Evolutionary conservation across 495 filamentous ascomycete genomes (phyloP).

Genomic region (Xylaria intraflava): DNA sequence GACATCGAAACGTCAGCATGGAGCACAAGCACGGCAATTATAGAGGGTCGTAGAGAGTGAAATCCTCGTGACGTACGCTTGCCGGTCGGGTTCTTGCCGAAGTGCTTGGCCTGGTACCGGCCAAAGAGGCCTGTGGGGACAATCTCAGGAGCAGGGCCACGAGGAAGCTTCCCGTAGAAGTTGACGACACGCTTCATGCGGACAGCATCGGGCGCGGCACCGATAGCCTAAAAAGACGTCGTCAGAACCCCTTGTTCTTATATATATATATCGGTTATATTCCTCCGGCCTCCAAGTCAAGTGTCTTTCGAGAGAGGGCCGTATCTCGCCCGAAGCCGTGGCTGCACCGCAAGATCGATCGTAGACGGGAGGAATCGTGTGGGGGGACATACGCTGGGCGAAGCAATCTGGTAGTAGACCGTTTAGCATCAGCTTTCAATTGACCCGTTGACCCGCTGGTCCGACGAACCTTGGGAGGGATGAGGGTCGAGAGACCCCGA

Average conservation of each 20-base stretch:
- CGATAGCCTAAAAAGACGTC: conserved; percentile 60
- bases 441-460: conserved; percentile 1
- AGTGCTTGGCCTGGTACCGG: conserved; percentile 89
- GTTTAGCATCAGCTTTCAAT: conserved; percentile 23
- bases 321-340: not conserved
- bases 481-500: conserved; percentile 91
- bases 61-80: conserved; percentile 62
- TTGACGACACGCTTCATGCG: conserved; percentile 93
- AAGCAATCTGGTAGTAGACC: conserved; percentile 53
- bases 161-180: conserved; percentile 97
- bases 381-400: conserved; percentile 71
- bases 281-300: not conserved
- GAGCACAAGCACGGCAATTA: not conserved
- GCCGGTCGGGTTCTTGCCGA: conserved; percentile 80
- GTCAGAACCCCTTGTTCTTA: conserved; percentile 25
- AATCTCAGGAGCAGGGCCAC: conserved; percentile 73
- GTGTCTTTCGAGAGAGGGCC: not conserved
- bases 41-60: not conserved
- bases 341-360: not conserved
- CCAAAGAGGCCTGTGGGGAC: conserved; percentile 73
- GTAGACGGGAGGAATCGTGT: not conserved
- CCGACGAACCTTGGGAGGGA: conserved; percentile 87
- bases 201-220: conserved; percentile 85
- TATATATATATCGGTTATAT: not conserved
- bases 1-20: conserved; percentile 17